These are phyloP conservation scores for Eucalyptus urophylla DNA, from an alignment of 345 rosid species.

Conservation along the genomic window DNA sequence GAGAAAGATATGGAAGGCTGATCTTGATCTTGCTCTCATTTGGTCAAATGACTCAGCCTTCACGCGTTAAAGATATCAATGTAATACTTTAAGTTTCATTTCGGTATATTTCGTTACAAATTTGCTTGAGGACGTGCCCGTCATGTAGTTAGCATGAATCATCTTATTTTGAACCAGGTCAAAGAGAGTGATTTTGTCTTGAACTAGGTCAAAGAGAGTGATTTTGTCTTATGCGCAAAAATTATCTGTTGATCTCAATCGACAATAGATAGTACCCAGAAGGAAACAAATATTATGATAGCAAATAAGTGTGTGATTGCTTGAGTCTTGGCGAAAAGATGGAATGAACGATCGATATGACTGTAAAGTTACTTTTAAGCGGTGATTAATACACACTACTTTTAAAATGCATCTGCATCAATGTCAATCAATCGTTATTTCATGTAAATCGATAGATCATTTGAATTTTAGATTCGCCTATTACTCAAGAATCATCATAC, in stretches of 20 bases:
- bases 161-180: background rate
- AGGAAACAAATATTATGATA: background rate
- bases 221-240: background rate
- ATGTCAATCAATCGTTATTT: background rate
- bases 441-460: background rate
- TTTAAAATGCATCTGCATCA: background rate
- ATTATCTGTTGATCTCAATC: background rate
- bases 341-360: background rate
- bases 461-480: background rate
- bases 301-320: background rate
- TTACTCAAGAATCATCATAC: background rate
- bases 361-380: background rate
- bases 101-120: no score
- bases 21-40: background rate
- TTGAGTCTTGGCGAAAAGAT: background rate
- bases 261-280: background rate
- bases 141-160: background rate
- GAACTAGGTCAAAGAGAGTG: background rate
- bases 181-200: no score
- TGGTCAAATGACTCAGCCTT: background rate
- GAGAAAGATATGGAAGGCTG: background rate
- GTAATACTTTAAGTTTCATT: background rate
- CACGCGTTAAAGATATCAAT: background rate
- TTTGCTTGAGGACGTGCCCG: background rate
- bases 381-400: background rate